These are phyloP conservation scores for Corinectria fuckeliana DNA, from an alignment of 2,329 filamentous ascomycete genomes.

Conservation along the genomic window DNA sequence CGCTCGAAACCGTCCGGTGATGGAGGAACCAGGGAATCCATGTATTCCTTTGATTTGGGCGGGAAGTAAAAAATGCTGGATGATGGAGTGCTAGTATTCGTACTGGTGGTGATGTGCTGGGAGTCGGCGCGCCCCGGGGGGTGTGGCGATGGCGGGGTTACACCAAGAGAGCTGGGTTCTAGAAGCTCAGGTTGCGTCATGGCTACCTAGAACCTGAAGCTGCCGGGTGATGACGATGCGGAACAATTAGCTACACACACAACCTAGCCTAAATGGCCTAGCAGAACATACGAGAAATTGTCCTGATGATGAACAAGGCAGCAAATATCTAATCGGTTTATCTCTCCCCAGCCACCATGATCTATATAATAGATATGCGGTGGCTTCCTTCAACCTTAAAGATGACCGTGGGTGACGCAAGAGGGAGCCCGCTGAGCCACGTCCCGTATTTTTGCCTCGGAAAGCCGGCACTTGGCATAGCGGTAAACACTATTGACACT, in stretches of 20 bases:
- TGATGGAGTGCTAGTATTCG: constrained; percentile 29
- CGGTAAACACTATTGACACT: constrained; percentile 23
- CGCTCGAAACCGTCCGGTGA: constrained; percentile 54
- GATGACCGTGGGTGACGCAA: constrained; percentile 17
- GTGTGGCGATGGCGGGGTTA: constrained; percentile 27
- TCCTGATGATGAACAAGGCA: neutral
- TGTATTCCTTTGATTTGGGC: constrained; percentile 50
- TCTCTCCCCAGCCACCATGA: neutral
- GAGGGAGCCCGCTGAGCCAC: constrained; percentile 11
- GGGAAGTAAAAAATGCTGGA: constrained; percentile 20
- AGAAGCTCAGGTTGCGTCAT: constrained; percentile 37
- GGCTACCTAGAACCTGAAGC: neutral
- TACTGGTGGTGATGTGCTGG: constrained; percentile 20
- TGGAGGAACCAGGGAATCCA: constrained; percentile 58
- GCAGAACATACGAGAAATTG: neutral
- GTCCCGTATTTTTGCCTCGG: constrained; percentile 16
- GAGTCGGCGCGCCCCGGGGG: constrained; percentile 8
- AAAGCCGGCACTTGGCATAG: constrained; percentile 31
- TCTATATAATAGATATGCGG: neutral
- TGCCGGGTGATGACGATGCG: constrained; percentile 2
- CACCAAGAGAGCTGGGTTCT: constrained; percentile 26
- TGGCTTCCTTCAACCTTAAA: constrained; percentile 13
- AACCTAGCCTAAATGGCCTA: neutral
- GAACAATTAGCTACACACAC: neutral
- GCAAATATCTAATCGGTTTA: neutral